These are phyloP conservation scores for Yamadazyma sp. DNA, from an alignment of 805 yeast species.

Conservation along the genomic window DNA sequence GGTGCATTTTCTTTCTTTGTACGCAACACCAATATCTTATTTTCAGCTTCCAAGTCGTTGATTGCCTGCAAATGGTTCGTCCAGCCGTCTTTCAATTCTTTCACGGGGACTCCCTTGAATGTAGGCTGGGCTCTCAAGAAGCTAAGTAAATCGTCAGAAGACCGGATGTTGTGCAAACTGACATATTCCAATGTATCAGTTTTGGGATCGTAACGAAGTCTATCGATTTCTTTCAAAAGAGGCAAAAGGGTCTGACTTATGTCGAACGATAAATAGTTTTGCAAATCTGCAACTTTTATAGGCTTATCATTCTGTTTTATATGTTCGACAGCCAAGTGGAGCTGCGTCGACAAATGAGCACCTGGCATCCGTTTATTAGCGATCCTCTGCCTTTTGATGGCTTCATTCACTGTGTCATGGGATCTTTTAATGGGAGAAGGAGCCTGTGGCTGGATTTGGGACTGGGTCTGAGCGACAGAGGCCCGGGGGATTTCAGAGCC, in stretches of 20 bases:
- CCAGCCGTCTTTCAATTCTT: slow-evolving; percentile 90
- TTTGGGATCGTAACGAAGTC: slow-evolving; percentile 66
- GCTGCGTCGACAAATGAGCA: slow-evolving; percentile 78
- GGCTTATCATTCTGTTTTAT: slow-evolving; percentile 74
- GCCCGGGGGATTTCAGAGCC: slow-evolving; percentile 1
- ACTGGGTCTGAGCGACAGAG: slow-evolving; percentile 1
- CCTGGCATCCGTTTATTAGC: slow-evolving; percentile 33
- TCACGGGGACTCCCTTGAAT: slow-evolving; percentile 83
- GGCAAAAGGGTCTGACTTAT: slow-evolving; percentile 66
- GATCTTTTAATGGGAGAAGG: slow-evolving; percentile 13
- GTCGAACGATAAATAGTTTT: slow-evolving; percentile 62
- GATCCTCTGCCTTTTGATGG: slow-evolving; percentile 34
- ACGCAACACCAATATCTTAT: slow-evolving; percentile 77
- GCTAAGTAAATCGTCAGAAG: slow-evolving; percentile 71
- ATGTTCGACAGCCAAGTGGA: slow-evolving; percentile 88
- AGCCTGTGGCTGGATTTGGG: slow-evolving; percentile 1
- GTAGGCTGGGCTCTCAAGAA: slow-evolving; percentile 79
- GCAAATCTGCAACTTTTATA: slow-evolving; percentile 62
- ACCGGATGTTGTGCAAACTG: slow-evolving; percentile 83
- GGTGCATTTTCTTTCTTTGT: slow-evolving; percentile 94
- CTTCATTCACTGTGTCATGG: slow-evolving; percentile 30
- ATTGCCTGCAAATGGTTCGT: slow-evolving; percentile 80
- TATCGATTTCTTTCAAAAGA: slow-evolving; percentile 69
- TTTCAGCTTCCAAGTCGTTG: slow-evolving; percentile 71
- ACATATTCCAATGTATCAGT: slow-evolving; percentile 77